A percentile compares a stretch with the other conserved stretches of the same genome.
Evolutionary conservation across 2,329 filamentous ascomycete genomes (phyloP).

Genomic region (Arachnopeziza araneosa): DNA sequence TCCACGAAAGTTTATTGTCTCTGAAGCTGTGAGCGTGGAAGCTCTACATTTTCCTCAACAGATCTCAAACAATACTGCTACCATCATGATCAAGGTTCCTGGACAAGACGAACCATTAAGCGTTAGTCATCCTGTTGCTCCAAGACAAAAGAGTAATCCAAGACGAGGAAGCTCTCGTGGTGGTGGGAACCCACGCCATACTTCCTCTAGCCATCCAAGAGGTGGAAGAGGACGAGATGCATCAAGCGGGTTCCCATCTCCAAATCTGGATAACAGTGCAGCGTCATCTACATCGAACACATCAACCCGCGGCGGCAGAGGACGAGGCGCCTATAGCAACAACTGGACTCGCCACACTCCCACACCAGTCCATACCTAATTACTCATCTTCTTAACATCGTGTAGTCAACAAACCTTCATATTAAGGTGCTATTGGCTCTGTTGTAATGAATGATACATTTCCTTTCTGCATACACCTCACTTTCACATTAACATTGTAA

Average conservation of each 20-base stretch:
- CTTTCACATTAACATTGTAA: conserved; percentile 30
- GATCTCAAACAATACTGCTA: conserved; percentile 34
- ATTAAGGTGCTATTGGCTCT: neutral
- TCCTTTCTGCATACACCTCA: conserved; percentile 23
- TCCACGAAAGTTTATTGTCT: conserved; percentile 44
- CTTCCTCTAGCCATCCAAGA: conserved; percentile 22
- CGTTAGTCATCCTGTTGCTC: conserved; percentile 31
- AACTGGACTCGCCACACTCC: conserved; percentile 25
- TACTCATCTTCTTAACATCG: conserved; percentile 5
- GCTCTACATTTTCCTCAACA: conserved; percentile 36
- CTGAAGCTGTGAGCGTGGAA: conserved; percentile 41
- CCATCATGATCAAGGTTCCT: conserved; percentile 41
- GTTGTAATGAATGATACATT: conserved; percentile 20
- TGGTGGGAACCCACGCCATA: conserved; percentile 6
- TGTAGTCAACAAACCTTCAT: conserved; percentile 11
- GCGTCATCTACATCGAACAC: conserved; percentile 19
- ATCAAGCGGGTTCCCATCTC: conserved; percentile 21
- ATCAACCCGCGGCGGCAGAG: conserved; percentile 19
- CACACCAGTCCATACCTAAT: conserved; percentile 28
- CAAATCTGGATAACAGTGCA: conserved; percentile 20
- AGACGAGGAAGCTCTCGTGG: conserved; percentile 25
- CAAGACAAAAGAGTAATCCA: conserved; percentile 29
- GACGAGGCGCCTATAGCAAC: conserved; percentile 22
- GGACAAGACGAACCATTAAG: conserved; percentile 39
- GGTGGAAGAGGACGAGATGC: conserved; percentile 27